Base-by-base conservation (phyloP, 139 green algal species). In the Micractinium conductrix region DNA sequence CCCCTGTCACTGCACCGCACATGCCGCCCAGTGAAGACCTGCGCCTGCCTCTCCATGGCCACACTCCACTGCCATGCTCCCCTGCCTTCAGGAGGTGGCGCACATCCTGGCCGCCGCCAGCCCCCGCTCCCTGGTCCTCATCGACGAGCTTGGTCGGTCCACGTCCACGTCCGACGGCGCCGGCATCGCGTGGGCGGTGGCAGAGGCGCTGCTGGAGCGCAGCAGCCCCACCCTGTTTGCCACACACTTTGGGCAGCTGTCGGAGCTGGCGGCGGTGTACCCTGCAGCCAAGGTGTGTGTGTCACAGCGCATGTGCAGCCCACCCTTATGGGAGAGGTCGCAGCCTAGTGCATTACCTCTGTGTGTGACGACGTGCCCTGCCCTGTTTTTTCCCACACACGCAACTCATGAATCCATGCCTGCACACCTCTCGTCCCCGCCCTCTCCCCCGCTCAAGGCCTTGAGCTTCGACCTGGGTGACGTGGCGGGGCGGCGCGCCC, bases 121-220 rank as follows among this genome's bases (percentile, higher is more conserved):
- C 14, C 74, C 83, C 7, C 45, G 68, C 48, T 90, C 76, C 60
- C 74, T 98, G 75, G 92, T 98, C 38, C 74, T 98, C n/a, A 89
- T 97, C 30, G 95, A 98, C 83, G 95, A 98, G 89, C 92, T 97
- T 44, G 94, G 92, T 1, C 84, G 92, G 3, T 90, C 92, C 40
- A 98, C 95, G 0, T 94, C 86, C 69, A 97, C 95, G 3, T 70
- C 76, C 37, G 95, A 98, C 73, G 95, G 95, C 28, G 85, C 92
- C 69, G 93, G 82, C 8, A 86, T 98, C 7, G 90, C 93, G 1
- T 98, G 95, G 95, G 92, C 95, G 14, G 86, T 94, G 43, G 65
- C 84, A 35, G 88, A 94, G 79, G 62, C 87, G 5, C 81, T 92
- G 43, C 82, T 90, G 48, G 48, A 43, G 24, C 19, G 74, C 17